A percentile compares a stretch with the other conserved stretches of the same genome.
Evolutionary conservation across 768 basidiomycete species (phyloP).

Genomic region (Udeniomyces megalosporus): DNA sequence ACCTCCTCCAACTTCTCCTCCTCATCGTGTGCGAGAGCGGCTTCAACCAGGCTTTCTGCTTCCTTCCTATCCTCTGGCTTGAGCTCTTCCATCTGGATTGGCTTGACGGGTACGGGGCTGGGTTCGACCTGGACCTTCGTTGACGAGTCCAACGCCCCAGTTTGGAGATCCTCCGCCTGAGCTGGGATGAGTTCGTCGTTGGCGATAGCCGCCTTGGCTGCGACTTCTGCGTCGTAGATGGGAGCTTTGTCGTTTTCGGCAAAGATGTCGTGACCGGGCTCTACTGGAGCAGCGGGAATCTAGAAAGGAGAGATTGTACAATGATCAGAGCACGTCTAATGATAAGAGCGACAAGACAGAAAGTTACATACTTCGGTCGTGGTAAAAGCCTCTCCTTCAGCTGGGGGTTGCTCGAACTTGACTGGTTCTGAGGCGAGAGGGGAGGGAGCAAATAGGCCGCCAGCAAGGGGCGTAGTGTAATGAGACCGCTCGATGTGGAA

Average conservation of each 20-base stretch:
- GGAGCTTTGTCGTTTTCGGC: neutral
- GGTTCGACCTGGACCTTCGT: neutral
- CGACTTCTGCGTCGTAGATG: neutral
- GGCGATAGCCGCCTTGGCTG: slow-evolving; percentile 2
- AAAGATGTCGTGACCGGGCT: slow-evolving; percentile 12
- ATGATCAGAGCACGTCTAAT: neutral
- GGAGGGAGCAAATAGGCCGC: neutral
- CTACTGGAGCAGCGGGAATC: neutral
- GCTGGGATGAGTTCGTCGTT: slow-evolving; percentile 3
- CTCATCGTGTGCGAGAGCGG: slow-evolving; percentile 5
- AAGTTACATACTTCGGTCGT: neutral
- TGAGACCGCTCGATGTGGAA: slow-evolving; percentile 25
- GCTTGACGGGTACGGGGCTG: neutral
- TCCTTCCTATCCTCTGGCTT: neutral
- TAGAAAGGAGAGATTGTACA: neutral
- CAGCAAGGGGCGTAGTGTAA: slow-evolving; percentile 13
- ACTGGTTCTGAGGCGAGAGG: neutral
- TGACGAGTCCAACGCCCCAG: neutral
- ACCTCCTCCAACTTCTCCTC: too few species aligned
- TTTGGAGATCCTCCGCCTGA: slow-evolving; percentile 10
- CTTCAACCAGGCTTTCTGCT: neutral
- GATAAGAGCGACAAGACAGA: neutral
- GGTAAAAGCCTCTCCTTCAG: neutral
- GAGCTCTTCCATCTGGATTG: neutral
- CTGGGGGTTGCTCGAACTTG: too few species aligned